Conservation (phyloP, 1,139 yeast species). For the Pichia sp. region DNA sequence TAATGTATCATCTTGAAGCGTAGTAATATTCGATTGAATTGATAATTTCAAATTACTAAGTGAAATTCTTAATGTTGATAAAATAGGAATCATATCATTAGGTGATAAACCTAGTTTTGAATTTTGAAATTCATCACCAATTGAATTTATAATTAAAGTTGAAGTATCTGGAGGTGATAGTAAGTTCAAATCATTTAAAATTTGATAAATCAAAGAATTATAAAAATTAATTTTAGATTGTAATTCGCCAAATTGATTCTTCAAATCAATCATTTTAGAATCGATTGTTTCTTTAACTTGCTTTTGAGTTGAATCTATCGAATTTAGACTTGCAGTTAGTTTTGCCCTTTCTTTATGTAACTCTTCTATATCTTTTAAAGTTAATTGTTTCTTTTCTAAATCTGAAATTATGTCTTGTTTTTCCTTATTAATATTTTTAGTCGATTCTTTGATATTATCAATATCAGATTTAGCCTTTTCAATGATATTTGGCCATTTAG, state of each 20-base stretch:
- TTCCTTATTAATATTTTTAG: constrained; percentile 39
- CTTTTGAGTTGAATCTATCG: constrained; percentile 38
- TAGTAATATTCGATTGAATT: constrained; percentile 26
- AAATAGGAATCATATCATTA: constrained; percentile 29
- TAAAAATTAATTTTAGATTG: constrained; percentile 14
- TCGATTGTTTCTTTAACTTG: constrained; percentile 36
- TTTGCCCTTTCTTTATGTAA: constrained; percentile 58
- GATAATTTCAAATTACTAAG: constrained; percentile 34
- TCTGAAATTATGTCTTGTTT: constrained; percentile 42
- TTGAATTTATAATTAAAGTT: constrained; percentile 19
- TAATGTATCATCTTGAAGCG: constrained; percentile 51
- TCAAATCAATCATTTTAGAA: constrained; percentile 44
- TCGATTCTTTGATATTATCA: constrained; percentile 39
- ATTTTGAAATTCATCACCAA: constrained; percentile 22
- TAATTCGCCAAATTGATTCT: constrained; percentile 16
- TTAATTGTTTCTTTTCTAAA: constrained; percentile 50
- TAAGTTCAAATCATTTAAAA: constrained; percentile 18
- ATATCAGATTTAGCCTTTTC: constrained; percentile 53
- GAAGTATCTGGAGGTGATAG: constrained; percentile 16
- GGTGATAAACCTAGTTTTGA: constrained; percentile 37
- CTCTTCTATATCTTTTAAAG: constrained; percentile 56
- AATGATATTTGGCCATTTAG: constrained; percentile 57
- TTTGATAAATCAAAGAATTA: constrained; percentile 26
- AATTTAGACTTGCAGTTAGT: constrained; percentile 51
- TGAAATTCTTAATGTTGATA: constrained; percentile 19